These are phyloP conservation scores for Leishmania tropica DNA, from an alignment of 208 protist species.

Conservation along the genomic window DNA sequence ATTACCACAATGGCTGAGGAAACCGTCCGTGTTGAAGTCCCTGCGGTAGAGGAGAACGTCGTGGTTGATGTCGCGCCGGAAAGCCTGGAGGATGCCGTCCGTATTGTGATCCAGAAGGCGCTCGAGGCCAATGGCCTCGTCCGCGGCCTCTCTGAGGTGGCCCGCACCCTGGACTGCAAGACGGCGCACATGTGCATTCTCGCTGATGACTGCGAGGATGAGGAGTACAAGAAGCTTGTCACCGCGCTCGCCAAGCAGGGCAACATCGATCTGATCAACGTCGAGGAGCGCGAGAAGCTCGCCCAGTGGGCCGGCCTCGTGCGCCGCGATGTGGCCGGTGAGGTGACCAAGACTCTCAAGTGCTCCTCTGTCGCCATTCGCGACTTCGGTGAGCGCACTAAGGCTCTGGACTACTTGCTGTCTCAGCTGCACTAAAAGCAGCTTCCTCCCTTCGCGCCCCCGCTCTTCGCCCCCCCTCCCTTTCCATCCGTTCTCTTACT, in stretches of 20 bases:
- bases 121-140: constrained; percentile 89
- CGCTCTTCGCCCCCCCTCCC: not conserved
- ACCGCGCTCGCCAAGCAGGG: constrained; percentile 81
- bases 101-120: constrained; percentile 87
- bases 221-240: constrained; percentile 93
- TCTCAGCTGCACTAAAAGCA: constrained; percentile 54
- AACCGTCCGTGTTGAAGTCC: constrained; percentile 68
- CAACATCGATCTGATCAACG: constrained; percentile 88
- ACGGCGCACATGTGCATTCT: constrained; percentile 88
- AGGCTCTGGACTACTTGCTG: constrained; percentile 85
- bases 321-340: constrained; percentile 50
- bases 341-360: constrained; percentile 86
- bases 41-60: constrained; percentile 53
- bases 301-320: constrained; percentile 82
- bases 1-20: constrained; percentile 84
- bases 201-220: constrained; percentile 92
- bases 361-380: constrained; percentile 89
- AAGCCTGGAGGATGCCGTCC: constrained; percentile 83
- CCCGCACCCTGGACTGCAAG: constrained; percentile 85
- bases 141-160: constrained; percentile 86
- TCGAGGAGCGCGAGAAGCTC: constrained; percentile 86
- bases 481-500: constrained; percentile 17
- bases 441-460: constrained; percentile 3
- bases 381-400: constrained; percentile 89
- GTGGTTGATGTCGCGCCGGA: constrained; percentile 72